Conservation (phyloP, 2,329 filamentous ascomycete genomes). For the Didymella lethalis region DNA sequence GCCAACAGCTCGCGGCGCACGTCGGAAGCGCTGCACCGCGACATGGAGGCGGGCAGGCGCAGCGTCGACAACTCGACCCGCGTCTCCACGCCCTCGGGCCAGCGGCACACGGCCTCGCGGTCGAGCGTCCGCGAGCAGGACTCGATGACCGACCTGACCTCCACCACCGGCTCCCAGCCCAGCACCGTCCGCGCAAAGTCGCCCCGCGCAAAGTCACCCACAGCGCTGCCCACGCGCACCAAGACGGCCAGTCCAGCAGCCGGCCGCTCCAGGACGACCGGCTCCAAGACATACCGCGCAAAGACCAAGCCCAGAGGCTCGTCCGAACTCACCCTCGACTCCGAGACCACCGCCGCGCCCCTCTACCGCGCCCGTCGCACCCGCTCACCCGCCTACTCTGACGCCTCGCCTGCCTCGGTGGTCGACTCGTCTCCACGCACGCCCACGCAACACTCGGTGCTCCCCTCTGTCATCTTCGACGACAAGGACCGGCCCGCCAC, state of each 20-base stretch:
- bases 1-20: conserved; percentile 54
- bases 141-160: conserved; percentile 54
- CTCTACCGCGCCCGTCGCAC: conserved; percentile 47
- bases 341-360: conserved; percentile 57
- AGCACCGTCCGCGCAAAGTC: conserved; percentile 50
- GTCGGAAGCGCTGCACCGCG: conserved; percentile 46
- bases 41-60: conserved; percentile 50
- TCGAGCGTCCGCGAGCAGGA: conserved; percentile 55
- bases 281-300: conserved; percentile 32
- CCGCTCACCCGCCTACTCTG: conserved; percentile 47
- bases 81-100: conserved; percentile 48
- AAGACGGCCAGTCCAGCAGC: conserved; percentile 38
- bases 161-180: conserved; percentile 51
- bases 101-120: conserved; percentile 48
- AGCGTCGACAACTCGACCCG: conserved; percentile 53
- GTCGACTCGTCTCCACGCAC: conserved; percentile 58
- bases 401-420: conserved; percentile 52
- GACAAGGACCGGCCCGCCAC: conserved; percentile 50
- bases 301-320: conserved; percentile 45
- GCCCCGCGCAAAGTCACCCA: conserved; percentile 38
- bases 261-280: conserved; percentile 32
- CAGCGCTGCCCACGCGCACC: conserved; percentile 25
- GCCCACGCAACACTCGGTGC: conserved; percentile 51
- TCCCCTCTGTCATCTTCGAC: conserved; percentile 44
- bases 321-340: conserved; percentile 55